Percentiles rank a stretch among this genome's conserved stretches.
phyloP scores from a whole-genome alignment of 1,139 yeast genomes.

The Yamadazyma diddensiae region DNA sequence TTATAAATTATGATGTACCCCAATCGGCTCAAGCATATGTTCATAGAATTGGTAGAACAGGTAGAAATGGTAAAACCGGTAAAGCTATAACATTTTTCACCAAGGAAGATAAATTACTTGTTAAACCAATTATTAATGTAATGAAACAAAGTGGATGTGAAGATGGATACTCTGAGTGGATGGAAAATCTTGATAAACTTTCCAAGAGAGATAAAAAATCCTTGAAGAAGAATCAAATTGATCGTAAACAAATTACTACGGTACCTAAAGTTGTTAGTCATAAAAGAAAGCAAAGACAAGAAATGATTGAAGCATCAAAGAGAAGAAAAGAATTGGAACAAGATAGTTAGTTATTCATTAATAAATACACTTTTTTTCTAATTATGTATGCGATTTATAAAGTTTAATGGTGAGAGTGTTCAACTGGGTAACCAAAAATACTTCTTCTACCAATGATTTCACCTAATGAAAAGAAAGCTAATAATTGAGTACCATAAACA shows the following conservation, averaged over 20 bases:
- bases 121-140: constrained; percentile 85
- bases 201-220: constrained; percentile 62
- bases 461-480: constrained; percentile 92
- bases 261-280: constrained; percentile 71
- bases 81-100: constrained; percentile 91
- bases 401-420: constrained; percentile 24
- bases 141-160: constrained; percentile 90
- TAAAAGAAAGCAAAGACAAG: constrained; percentile 59
- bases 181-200: constrained; percentile 71
- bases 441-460: constrained; percentile 97
- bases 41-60: constrained; percentile 98
- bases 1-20: constrained; percentile 96
- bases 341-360: constrained; percentile 3
- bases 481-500: constrained; percentile 76
- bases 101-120: constrained; percentile 73
- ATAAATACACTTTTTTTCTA: constrained; percentile 3
- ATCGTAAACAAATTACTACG: constrained; percentile 78
- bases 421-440: constrained; percentile 76
- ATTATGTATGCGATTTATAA: not conserved
- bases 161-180: constrained; percentile 71
- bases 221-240: constrained; percentile 58
- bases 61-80: constrained; percentile 89
- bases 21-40: constrained; percentile 92
- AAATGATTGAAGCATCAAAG: constrained; percentile 81
- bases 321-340: constrained; percentile 40